Evolutionary conservation across 202 grass and related monocot genomes (phyloP).

Genomic region (Sporobolus alterniflorus): DNA sequence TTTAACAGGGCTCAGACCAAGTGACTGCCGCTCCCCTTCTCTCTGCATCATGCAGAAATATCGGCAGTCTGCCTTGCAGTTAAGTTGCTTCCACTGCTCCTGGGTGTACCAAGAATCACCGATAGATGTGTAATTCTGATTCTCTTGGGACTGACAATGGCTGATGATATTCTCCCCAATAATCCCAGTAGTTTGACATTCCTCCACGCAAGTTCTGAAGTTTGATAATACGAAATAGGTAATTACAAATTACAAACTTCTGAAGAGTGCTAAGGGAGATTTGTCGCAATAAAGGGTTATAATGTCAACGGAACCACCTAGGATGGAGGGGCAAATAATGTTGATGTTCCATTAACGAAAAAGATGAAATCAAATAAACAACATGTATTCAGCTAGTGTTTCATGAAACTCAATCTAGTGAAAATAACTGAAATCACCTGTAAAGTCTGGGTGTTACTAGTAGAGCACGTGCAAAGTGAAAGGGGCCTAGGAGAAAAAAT

Average conservation of each 20-base stretch:
- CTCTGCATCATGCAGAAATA: conserved; percentile 92
- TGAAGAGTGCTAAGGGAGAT: background rate
- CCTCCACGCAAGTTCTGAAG: conserved; percentile 70
- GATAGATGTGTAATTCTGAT: conserved; percentile 46
- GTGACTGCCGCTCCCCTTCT: conserved; percentile 65
- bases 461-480: background rate
- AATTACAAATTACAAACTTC: conserved; percentile 22
- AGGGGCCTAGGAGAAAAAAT: background rate
- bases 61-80: conserved; percentile 70
- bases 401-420: background rate
- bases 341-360: background rate
- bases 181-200: conserved; percentile 64
- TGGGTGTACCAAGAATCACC: conserved; percentile 65
- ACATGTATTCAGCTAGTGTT: background rate
- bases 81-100: conserved; percentile 79
- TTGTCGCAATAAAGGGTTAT: background rate
- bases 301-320: background rate
- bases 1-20: conserved; percentile 71
- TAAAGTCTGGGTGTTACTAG: background rate
- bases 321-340: background rate
- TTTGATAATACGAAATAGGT: conserved; percentile 9
- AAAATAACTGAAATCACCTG: background rate
- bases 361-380: background rate
- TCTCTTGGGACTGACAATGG: conserved; percentile 49
- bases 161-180: conserved; percentile 45